These are phyloP conservation scores for Edaphochlamys debaryana DNA, from an alignment of 139 green algal species.

Conservation along the genomic window DNA sequence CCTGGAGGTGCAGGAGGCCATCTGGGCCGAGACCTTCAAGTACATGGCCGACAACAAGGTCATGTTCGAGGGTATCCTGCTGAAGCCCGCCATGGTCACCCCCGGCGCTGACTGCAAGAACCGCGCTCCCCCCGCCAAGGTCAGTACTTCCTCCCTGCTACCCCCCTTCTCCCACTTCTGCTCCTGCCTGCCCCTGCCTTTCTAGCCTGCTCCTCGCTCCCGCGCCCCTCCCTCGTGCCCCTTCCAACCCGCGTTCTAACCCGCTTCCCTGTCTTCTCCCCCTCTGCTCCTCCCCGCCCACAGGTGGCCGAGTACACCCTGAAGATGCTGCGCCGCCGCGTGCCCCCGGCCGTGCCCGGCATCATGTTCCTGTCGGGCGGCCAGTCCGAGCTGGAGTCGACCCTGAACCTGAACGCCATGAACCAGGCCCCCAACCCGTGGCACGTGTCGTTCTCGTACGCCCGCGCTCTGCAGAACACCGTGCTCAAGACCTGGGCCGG, in stretches of 20 bases:
- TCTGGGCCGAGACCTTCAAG: conserved; percentile 99
- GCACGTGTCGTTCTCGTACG: conserved; percentile 99
- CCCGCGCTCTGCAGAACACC: conserved; percentile 94
- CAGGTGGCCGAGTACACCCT: conserved; percentile 95
- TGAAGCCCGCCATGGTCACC: conserved; percentile 99
- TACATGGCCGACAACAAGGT: conserved; percentile 88
- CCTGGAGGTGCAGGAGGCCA: conserved; percentile 84
- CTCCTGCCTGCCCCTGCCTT: too few species aligned
- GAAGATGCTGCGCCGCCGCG: conserved; percentile 93
- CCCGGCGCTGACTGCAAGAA: conserved; percentile 92
- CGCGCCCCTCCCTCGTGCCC: too few species aligned
- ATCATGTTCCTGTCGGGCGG: conserved; percentile 99
- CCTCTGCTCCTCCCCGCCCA: conserved; percentile 82
- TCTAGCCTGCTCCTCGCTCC: too few species aligned
- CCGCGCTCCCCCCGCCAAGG: conserved; percentile 79
- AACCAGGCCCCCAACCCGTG: conserved; percentile 99
- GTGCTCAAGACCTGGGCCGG: conserved; percentile 90
- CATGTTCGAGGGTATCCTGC: conserved; percentile 99
- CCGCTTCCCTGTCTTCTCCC: too few species aligned
- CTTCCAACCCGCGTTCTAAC: too few species aligned
- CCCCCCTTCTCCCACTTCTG: too few species aligned
- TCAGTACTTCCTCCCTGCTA: too few species aligned
- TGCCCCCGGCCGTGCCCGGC: conserved; percentile 97
- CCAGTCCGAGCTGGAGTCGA: conserved; percentile 99
- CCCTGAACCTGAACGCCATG: conserved; percentile 99